Evolutionary conservation across 1,284 basidiomycete species (phyloP), one percentile per base, ranked within the genome.

Genomic region (Puccinia hordei): DNA sequence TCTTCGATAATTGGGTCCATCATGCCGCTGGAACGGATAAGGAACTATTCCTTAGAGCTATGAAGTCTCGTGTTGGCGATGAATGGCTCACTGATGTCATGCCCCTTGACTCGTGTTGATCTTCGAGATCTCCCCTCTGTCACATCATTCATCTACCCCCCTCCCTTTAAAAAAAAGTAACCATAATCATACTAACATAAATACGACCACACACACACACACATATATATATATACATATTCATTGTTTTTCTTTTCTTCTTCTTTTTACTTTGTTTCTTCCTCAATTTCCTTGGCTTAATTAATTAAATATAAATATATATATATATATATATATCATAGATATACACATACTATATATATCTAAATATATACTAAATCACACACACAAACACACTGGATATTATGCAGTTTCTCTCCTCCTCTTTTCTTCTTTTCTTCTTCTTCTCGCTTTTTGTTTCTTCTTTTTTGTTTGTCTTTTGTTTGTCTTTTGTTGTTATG

Each of bases 71-170:
- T 4, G 76, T 79, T 19, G 76, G 76, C 35, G 76, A 79, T 57
- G 76, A 79, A 51, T 79, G 76, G 76, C 53, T 79, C 30, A 79
- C 76, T 15, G 76, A 69, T 49, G 66, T 79, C 44, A 79, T 79
- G 76, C 65, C 76, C 2, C 53, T 79, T n/a, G 76, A 79, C 41
- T 41, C 33, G 38, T 53, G 55, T 35, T 79, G 71, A 73, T 63
- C 30, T n/a, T 44, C 33, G 6, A 9, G 12, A 44, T 44, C 44
- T 17, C 65, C 30, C 13, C n/a, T 24, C 57, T 59, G 24, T 59
- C 57, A 3, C 57, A 3, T 27, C 12, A 24, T 24, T n/a, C 24
- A 27, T 59, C 57, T 8, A 8, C 13, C 46, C 46, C 17, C 46
- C 46, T 49, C 46, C 27, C 53, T 15, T 57, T 27, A 27, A n/a